Evolutionary conservation across 306 rosid species (phyloP).

Genomic region (Amphicarpaea edgeworthii): DNA sequence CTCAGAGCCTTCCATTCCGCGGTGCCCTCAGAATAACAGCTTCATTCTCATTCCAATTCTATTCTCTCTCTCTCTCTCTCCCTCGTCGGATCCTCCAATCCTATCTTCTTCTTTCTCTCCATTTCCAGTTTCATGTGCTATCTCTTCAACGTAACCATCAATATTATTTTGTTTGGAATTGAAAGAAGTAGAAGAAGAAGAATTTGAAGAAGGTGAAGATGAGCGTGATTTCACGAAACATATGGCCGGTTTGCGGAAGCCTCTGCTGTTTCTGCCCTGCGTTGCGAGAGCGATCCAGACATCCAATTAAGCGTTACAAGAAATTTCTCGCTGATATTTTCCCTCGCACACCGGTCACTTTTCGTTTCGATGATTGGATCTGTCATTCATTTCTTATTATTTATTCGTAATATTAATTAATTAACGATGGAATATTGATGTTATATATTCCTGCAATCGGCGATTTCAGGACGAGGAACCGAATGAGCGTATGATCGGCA

Average conservation of each 20-base stretch:
- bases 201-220: conserved; percentile 44
- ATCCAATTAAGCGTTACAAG: conserved; percentile 87
- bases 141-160: too few relatives aligned
- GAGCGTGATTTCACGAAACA: conserved; percentile 77
- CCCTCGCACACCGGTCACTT: conserved; percentile 68
- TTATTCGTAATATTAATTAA: background rate
- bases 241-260: conserved; percentile 82
- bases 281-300: conserved; percentile 77
- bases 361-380: background rate
- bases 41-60: background rate
- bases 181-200: conserved; percentile 4
- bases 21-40: background rate
- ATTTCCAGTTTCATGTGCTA: background rate
- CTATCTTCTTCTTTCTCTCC: conserved; percentile 20
- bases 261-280: conserved; percentile 84
- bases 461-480: conserved; percentile 77
- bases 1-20: background rate
- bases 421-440: background rate
- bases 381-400: background rate
- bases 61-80: background rate
- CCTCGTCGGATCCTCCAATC: background rate
- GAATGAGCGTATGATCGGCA: conserved; percentile 80
- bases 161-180: background rate
- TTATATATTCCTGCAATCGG: background rate
- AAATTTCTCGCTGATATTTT: conserved; percentile 78